Percentiles rank a stretch among this genome's conserved stretches.
Evolutionary conservation across 2,329 filamentous ascomycete genomes (phyloP).

Genomic region (Penicillium digitatum): DNA sequence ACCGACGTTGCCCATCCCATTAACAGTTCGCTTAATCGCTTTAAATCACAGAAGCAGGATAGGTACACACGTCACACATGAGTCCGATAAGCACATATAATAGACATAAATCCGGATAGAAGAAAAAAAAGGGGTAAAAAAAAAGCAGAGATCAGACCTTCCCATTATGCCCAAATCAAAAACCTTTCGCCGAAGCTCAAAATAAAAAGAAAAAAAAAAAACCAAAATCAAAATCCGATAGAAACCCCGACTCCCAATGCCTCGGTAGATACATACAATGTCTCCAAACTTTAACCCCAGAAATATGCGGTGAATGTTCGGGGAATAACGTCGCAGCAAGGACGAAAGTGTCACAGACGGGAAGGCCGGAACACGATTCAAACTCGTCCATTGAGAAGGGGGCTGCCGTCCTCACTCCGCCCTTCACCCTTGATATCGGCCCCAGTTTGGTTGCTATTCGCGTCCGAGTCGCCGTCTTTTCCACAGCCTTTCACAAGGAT

Average conservation of each 20-base stretch:
- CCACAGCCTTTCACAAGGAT: constrained; percentile 66
- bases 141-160: constrained; percentile 10
- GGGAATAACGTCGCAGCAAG: background rate
- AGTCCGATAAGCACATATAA: constrained; percentile 18
- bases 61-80: constrained; percentile 27
- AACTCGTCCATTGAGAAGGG: constrained; percentile 16
- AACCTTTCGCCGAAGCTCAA: constrained; percentile 15
- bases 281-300: constrained; percentile 1
- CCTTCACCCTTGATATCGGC: constrained; percentile 17
- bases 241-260: constrained; percentile 16
- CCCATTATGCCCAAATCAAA: constrained; percentile 19
- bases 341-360: constrained; percentile 10
- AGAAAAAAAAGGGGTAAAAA: constrained; percentile 4
- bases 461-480: constrained; percentile 41
- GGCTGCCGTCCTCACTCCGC: constrained; percentile 24
- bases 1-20: constrained; percentile 18
- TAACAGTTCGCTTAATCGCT: constrained; percentile 19
- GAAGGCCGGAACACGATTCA: constrained; percentile 4
- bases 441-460: constrained; percentile 8
- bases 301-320: constrained; percentile 12
- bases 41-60: constrained; percentile 18
- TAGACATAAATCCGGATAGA: constrained; percentile 10
- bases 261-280: constrained; percentile 13
- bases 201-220: constrained; percentile 7
- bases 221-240: constrained; percentile 7